Evolutionary conservation across 179 eudicot species (phyloP).

Genomic region (Patellifolia procumbens): DNA sequence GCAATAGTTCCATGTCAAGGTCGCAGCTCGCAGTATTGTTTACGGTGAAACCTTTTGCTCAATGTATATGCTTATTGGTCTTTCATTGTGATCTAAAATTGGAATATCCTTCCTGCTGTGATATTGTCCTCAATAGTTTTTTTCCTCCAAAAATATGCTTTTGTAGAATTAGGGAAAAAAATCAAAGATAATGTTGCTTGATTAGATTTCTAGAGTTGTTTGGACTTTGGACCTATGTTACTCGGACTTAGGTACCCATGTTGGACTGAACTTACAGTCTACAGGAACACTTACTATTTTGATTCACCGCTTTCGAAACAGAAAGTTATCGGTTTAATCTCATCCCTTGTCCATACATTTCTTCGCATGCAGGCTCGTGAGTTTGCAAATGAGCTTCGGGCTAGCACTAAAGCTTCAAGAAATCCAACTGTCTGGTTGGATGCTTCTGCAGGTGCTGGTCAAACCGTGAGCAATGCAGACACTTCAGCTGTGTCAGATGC

Average conservation of each 20-base stretch:
- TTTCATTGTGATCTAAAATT: neutral
- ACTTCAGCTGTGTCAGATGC: slow-evolving; percentile 95
- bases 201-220: neutral
- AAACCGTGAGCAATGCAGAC: slow-evolving; percentile 70
- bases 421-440: slow-evolving; percentile 91
- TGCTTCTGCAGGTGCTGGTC: slow-evolving; percentile 67
- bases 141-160: neutral
- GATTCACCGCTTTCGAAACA: neutral
- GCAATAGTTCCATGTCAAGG: neutral
- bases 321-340: neutral
- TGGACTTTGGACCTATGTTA: too few species aligned
- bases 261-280: neutral
- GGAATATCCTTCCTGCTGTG: neutral
- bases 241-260: too few species aligned
- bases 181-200: neutral
- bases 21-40: neutral
- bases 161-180: neutral
- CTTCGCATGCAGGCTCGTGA: slow-evolving; percentile 75
- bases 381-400: slow-evolving; percentile 96
- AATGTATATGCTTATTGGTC: too few species aligned
- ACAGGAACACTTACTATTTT: neutral
- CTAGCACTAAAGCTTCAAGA: slow-evolving; percentile 89
- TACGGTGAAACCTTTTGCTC: neutral
- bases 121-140: neutral
- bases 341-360: neutral